phyloP scores from a whole-genome alignment of 1,284 basidiomycete species.

The Vanrija sp. region DNA sequence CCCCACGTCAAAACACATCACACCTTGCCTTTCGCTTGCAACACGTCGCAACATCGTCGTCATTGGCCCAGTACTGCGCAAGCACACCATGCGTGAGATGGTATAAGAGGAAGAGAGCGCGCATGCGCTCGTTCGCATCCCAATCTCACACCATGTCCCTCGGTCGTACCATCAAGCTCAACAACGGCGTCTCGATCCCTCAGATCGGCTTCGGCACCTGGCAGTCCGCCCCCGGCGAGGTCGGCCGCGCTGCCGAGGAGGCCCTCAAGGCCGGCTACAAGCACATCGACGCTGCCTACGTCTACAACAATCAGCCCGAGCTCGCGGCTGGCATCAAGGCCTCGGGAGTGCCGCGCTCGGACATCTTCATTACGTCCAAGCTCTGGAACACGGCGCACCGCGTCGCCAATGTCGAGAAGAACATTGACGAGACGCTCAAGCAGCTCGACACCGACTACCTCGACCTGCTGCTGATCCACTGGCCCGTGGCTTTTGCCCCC shows the following conservation, averaged over 20 bases:
- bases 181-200: slow-evolving; percentile 51
- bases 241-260: slow-evolving; percentile 49
- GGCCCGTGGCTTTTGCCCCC: slow-evolving; percentile 60
- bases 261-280: slow-evolving; percentile 60
- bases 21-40: too few species aligned
- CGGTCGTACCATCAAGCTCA: slow-evolving; percentile 24
- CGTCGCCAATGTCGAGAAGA: slow-evolving; percentile 16
- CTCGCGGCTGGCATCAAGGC: slow-evolving; percentile 63
- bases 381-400: slow-evolving; percentile 21
- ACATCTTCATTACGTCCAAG: slow-evolving; percentile 78
- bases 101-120: too few species aligned
- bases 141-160: slow-evolving; percentile 17
- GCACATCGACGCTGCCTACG: slow-evolving; percentile 72
- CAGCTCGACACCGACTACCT: slow-evolving; percentile 66
- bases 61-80: too few species aligned
- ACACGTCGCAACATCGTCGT: too few species aligned
- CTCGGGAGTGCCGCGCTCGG: slow-evolving; percentile 68
- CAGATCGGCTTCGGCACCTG: slow-evolving; percentile 78
- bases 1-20: too few species aligned
- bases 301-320: slow-evolving; percentile 72
- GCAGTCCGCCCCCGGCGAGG: slow-evolving; percentile 74
- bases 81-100: too few species aligned
- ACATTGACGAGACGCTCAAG: slow-evolving; percentile 50
- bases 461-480: slow-evolving; percentile 72
- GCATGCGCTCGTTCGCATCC: too few species aligned